Percentiles rank a stretch among this genome's conserved stretches.
phyloP scores from a whole-genome alignment of 331 rosid genomes.

The Quercus tomentella region DNA sequence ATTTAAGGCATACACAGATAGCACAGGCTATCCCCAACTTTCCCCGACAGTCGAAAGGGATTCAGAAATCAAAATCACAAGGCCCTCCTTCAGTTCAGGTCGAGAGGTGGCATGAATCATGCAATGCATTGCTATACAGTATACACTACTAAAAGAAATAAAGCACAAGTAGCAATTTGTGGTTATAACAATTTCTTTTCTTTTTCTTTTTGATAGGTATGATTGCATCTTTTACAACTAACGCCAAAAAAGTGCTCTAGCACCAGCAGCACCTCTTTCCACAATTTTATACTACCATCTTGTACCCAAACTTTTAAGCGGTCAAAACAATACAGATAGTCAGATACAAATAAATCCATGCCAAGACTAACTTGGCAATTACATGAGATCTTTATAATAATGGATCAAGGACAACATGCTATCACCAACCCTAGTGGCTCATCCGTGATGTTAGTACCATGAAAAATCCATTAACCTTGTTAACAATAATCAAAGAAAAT shows the following conservation, averaged over 20 bases:
- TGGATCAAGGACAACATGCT: neutral
- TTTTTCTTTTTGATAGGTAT: neutral
- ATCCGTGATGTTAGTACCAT: neutral
- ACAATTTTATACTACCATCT: neutral
- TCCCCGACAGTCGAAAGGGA: too few species aligned
- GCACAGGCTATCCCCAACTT: too few species aligned
- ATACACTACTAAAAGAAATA: too few species aligned
- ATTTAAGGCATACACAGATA: too few species aligned
- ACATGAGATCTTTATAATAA: neutral
- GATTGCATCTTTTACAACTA: neutral
- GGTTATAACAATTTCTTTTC: too few species aligned
- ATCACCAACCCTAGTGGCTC: neutral
- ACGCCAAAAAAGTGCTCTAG: neutral
- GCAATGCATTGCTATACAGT: too few species aligned
- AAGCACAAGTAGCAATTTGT: too few species aligned
- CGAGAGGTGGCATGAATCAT: too few species aligned
- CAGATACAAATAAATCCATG: neutral
- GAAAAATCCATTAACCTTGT: neutral
- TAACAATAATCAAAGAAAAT: neutral
- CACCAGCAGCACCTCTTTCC: neutral
- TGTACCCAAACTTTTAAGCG: neutral
- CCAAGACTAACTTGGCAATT: neutral
- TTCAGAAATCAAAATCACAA: too few species aligned
- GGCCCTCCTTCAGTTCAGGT: too few species aligned
- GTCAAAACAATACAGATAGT: neutral